Conservation (phyloP, 352 stramenopile genomes). For the Phytopythium litorale region DNA sequence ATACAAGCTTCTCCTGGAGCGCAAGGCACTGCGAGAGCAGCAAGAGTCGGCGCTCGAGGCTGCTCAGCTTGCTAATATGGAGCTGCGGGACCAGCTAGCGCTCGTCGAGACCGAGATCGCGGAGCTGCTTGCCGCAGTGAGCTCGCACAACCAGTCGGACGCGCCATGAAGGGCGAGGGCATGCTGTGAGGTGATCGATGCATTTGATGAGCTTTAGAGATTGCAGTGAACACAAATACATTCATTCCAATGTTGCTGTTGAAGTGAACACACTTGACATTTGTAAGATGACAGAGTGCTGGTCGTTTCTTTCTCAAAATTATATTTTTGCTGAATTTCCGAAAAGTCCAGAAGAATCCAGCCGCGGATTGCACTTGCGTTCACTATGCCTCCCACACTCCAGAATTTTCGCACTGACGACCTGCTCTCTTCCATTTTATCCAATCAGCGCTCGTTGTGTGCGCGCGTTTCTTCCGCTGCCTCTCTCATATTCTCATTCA, state of each 20-base stretch:
- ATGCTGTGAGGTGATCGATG: no score
- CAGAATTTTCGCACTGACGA: no score
- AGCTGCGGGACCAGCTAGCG: conserved; percentile 3
- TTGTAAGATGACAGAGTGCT: neutral
- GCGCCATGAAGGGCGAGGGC: neutral
- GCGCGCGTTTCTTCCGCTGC: neutral
- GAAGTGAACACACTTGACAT: neutral
- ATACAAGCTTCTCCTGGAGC: neutral
- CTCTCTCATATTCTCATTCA: neutral
- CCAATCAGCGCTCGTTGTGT: neutral
- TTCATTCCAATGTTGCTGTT: no score
- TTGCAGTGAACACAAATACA: no score
- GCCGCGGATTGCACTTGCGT: no score
- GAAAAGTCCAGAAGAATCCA: neutral
- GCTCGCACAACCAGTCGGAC: neutral
- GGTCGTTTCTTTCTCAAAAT: no score
- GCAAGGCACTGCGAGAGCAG: conserved; percentile 3
- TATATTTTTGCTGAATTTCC: no score
- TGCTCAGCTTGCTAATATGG: neutral
- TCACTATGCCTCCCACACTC: no score
- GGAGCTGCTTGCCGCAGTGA: neutral
- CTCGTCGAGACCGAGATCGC: neutral
- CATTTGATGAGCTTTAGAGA: no score
- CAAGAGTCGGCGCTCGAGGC: neutral
- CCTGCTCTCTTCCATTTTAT: neutral